Percentiles rank a stretch among this genome's conserved stretches.
These are phyloP conservation scores for Kluyveromyces aestuarii DNA, from an alignment of 805 yeast genomes.

Conservation along the genomic window DNA sequence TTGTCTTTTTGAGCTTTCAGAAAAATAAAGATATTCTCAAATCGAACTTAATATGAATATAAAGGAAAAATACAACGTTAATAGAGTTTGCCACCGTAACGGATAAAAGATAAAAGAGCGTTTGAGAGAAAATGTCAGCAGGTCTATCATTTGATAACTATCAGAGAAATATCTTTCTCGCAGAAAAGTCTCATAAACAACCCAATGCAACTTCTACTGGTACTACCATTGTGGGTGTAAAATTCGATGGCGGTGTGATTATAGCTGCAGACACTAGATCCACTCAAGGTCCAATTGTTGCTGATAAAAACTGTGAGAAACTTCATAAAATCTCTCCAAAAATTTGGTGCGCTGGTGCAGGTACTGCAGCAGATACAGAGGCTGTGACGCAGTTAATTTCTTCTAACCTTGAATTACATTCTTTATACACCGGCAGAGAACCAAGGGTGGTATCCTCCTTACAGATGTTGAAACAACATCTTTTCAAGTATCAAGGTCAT, in stretches of 20 bases:
- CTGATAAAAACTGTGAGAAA: conserved; percentile 96
- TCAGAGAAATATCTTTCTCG: conserved; percentile 75
- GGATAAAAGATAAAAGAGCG: conserved; percentile 29
- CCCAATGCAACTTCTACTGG: conserved; percentile 97
- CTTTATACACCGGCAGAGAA: conserved; percentile 70
- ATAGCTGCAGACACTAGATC: conserved; percentile 99
- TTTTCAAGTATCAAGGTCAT: conserved; percentile 95
- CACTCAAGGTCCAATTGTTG: conserved; percentile 91
- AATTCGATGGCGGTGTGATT: conserved; percentile 87
- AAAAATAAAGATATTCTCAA: neutral
- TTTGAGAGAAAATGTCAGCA: conserved; percentile 32
- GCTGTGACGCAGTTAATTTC: conserved; percentile 92
- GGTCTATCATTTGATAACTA: conserved; percentile 91
- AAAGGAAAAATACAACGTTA: neutral
- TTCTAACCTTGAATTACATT: conserved; percentile 84
- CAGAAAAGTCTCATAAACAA: conserved; percentile 60
- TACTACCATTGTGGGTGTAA: conserved; percentile 97
- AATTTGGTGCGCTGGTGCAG: conserved; percentile 99
- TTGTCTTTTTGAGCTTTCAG: neutral
- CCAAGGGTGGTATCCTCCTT: conserved; percentile 93
- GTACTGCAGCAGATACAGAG: conserved; percentile 99
- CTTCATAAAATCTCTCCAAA: conserved; percentile 81
- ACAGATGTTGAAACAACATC: conserved; percentile 88
- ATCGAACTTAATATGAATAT: neutral
- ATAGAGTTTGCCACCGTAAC: neutral